Evolutionary conservation across 2,329 filamentous ascomycete species (phyloP).

Genomic region (Zymoseptoria pseudotritici): DNA sequence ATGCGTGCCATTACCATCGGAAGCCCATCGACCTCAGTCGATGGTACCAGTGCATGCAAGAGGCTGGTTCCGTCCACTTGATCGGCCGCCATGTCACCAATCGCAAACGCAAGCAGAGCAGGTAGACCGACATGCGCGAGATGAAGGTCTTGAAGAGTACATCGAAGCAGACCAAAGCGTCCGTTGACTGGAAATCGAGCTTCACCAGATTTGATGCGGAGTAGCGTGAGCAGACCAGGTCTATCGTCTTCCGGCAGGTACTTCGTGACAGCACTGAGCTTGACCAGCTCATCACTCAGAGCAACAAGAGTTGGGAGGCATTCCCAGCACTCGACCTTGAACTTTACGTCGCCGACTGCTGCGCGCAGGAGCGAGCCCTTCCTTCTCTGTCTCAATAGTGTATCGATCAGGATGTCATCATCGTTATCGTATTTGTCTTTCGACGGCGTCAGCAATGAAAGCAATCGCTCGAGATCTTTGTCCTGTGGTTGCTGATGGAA

Average conservation of each 20-base stretch:
- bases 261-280: conserved; percentile 80
- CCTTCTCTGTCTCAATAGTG: conserved; percentile 72
- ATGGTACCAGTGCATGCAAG: conserved; percentile 53
- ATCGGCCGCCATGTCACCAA: conserved; percentile 61
- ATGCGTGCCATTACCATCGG: conserved; percentile 80
- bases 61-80: conserved; percentile 53
- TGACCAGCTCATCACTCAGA: conserved; percentile 67
- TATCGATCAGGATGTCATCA: conserved; percentile 92
- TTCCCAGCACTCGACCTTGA: conserved; percentile 55
- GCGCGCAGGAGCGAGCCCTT: conserved; percentile 77
- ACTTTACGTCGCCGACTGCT: conserved; percentile 56
- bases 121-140: conserved; percentile 78
- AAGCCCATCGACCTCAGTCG: conserved; percentile 35
- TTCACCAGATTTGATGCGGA: conserved; percentile 57
- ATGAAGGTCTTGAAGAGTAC: conserved; percentile 57
- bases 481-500: conserved; percentile 68
- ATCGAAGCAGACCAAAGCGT: conserved; percentile 56
- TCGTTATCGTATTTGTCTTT: conserved; percentile 83
- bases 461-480: conserved; percentile 69
- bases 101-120: conserved; percentile 68
- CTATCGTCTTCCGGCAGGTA: conserved; percentile 94
- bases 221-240: conserved; percentile 74
- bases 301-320: conserved; percentile 61
- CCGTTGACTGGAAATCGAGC: conserved; percentile 57
- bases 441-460: conserved; percentile 84